phyloP scores from a whole-genome alignment of 1,139 yeast genomes.

The Chernovozyma aurita region DNA sequence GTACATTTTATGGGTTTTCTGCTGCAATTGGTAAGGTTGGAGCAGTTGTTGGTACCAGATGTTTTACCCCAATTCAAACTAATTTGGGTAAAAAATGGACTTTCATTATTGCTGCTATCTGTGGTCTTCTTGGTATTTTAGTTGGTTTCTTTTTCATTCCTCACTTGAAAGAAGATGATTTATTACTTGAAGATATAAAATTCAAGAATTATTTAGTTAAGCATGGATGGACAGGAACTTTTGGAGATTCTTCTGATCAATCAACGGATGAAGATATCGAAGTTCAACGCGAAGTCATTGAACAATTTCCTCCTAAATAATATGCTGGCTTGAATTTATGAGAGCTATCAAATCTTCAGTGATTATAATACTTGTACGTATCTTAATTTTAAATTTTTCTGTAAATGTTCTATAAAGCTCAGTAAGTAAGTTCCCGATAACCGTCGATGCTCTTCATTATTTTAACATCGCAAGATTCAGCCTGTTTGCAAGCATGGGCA shows the following conservation, averaged over 20 bases:
- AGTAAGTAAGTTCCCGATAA: too few species aligned
- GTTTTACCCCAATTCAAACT: slow-evolving; percentile 41
- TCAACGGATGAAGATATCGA: not conserved
- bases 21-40: slow-evolving; percentile 51
- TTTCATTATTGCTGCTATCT: slow-evolving; percentile 61
- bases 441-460: too few species aligned
- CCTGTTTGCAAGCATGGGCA: too few species aligned
- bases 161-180: slow-evolving; percentile 61
- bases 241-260: slow-evolving; percentile 33
- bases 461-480: too few species aligned
- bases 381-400: too few species aligned
- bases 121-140: slow-evolving; percentile 65
- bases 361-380: too few species aligned
- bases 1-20: slow-evolving; percentile 50
- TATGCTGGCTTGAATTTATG: too few species aligned
- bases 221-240: slow-evolving; percentile 64
- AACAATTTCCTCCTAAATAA: too few species aligned
- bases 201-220: slow-evolving; percentile 57
- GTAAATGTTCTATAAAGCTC: too few species aligned
- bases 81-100: slow-evolving; percentile 31
- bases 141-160: slow-evolving; percentile 62
- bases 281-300: not conserved
- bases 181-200: slow-evolving; percentile 59
- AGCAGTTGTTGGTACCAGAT: slow-evolving; percentile 45
- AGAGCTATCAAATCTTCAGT: too few species aligned